Percentiles rank a stretch among this genome's conserved stretches.
phyloP scores from a whole-genome alignment of 306 rosid genomes.

The Pachyrhizus erosus region DNA sequence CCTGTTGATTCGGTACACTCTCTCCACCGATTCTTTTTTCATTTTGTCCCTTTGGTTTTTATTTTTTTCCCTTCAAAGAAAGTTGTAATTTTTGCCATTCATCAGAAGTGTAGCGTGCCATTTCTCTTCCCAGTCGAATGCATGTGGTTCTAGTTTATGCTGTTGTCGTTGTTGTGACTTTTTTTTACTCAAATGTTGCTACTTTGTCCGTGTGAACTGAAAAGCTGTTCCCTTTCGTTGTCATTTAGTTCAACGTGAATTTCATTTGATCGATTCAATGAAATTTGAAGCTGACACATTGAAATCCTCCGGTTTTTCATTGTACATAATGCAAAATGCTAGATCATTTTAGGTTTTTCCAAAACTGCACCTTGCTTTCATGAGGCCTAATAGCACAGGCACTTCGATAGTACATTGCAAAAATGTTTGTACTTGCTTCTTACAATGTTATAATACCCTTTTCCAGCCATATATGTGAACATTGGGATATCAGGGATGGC shows the following conservation, averaged over 20 bases:
- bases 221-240: conserved; percentile 29
- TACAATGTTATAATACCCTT: conserved; percentile 29
- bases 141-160: conserved; percentile 31
- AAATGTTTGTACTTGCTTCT: conserved; percentile 8
- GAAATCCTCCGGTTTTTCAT: background rate
- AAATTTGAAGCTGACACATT: conserved; percentile 17
- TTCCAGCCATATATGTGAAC: background rate
- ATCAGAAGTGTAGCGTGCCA: conserved; percentile 1
- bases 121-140: conserved; percentile 31
- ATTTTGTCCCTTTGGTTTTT: background rate
- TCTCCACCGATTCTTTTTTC: background rate
- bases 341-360: background rate
- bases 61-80: background rate
- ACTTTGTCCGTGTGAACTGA: background rate
- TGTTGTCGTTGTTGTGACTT: background rate
- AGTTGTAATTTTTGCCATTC: conserved; percentile 33
- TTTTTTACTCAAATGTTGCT: conserved; percentile 27
- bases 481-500: conserved; percentile 29
- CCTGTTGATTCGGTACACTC: conserved; percentile 52
- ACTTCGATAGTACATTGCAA: background rate
- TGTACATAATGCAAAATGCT: conserved; percentile 20
- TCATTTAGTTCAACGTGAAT: conserved; percentile 35
- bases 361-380: background rate
- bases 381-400: conserved; percentile 8
- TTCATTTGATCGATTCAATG: conserved; percentile 22